Evolutionary conservation across 306 rosid genomes (phyloP).

Genomic region (Neltuma alba): DNA sequence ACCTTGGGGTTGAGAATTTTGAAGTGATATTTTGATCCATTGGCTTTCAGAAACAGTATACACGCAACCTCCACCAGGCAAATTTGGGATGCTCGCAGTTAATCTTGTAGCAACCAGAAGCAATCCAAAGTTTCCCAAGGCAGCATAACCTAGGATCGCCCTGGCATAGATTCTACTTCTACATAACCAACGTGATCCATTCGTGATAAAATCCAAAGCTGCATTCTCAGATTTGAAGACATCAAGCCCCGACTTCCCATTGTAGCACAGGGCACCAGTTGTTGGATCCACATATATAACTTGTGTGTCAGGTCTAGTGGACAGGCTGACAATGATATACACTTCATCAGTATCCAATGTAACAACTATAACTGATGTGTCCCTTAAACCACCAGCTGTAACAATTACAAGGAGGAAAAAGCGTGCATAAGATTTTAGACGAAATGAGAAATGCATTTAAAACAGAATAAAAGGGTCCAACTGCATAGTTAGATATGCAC

Average conservation of each 20-base stretch:
- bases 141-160: constrained; percentile 88
- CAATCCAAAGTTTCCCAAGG: constrained; percentile 73
- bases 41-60: constrained; percentile 83
- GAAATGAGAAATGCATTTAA: neutral
- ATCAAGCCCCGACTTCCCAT: constrained; percentile 61
- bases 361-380: constrained; percentile 71
- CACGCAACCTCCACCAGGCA: constrained; percentile 91
- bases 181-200: constrained; percentile 63
- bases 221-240: constrained; percentile 72
- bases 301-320: constrained; percentile 70
- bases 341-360: constrained; percentile 86
- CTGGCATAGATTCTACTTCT: constrained; percentile 55
- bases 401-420: constrained; percentile 7
- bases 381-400: constrained; percentile 56
- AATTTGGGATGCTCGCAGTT: constrained; percentile 57
- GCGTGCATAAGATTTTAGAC: constrained; percentile 17
- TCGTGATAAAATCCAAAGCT: constrained; percentile 66
- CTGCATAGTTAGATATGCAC: neutral
- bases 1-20: constrained; percentile 70
- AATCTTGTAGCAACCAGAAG: constrained; percentile 86
- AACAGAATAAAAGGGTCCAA: no score
- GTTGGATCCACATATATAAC: constrained; percentile 90
- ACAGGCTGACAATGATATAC: constrained; percentile 63
- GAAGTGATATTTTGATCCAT: constrained; percentile 84
- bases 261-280: constrained; percentile 76